A percentile compares a stretch with the other conserved stretches of the same genome.
phyloP scores from a whole-genome alignment of 441 rosid species.

The Sinapis alba region DNA sequence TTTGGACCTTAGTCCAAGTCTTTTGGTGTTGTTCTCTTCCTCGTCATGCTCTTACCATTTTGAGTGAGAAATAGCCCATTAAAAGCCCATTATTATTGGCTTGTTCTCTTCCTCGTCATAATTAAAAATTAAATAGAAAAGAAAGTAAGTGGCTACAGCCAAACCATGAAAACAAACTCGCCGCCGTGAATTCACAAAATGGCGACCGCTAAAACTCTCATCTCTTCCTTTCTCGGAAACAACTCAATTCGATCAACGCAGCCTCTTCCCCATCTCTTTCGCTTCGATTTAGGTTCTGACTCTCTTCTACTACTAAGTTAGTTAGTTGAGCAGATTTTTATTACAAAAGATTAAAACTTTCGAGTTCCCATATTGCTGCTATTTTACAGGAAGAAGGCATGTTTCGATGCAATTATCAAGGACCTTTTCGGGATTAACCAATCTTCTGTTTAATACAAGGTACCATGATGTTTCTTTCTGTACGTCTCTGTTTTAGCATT shows the following conservation, averaged over 20 bases:
- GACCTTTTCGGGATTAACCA: constrained; percentile 63
- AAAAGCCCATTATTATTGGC: background rate
- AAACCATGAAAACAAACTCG: constrained; percentile 22
- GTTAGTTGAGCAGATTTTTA: background rate
- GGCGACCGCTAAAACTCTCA: constrained; percentile 58
- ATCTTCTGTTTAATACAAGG: constrained; percentile 79
- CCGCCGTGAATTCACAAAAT: constrained; percentile 36
- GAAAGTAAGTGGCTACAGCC: constrained; percentile 6
- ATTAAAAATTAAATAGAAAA: background rate
- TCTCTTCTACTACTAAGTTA: background rate
- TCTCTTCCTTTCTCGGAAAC: constrained; percentile 66
- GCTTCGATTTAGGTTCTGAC: constrained; percentile 50
- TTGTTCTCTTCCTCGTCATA: background rate
- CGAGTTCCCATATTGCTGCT: background rate
- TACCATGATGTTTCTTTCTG: constrained; percentile 22
- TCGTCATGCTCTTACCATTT: no score
- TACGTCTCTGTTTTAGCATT: background rate
- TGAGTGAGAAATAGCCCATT: background rate
- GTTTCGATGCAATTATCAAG: constrained; percentile 74
- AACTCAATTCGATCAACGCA: constrained; percentile 48
- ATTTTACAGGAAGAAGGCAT: constrained; percentile 54
- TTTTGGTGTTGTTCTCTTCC: background rate
- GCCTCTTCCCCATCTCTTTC: constrained; percentile 55
- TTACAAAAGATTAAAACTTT: constrained; percentile 4
- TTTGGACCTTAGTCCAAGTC: no score